Conservation (phyloP, 495 filamentous ascomycete genomes). For the Podospora didyma region DNA sequence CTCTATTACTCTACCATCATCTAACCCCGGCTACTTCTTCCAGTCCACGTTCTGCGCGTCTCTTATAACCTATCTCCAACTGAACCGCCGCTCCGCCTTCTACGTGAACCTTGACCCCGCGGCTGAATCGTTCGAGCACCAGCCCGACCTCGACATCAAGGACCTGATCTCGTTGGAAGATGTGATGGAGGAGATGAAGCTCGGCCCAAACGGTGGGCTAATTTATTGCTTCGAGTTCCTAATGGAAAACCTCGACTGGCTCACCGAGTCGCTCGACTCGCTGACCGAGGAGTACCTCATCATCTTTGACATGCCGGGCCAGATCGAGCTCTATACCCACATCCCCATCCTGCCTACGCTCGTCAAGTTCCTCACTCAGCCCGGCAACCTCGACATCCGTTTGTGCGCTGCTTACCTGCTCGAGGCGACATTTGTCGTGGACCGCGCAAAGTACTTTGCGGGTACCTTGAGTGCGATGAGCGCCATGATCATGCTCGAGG, state of each 20-base stretch:
- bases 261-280: slow-evolving; percentile 80
- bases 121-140: slow-evolving; percentile 85
- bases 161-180: slow-evolving; percentile 94
- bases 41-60: slow-evolving; percentile 92
- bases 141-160: slow-evolving; percentile 94
- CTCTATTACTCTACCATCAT: neutral
- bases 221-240: slow-evolving; percentile 98
- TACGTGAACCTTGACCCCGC: slow-evolving; percentile 98
- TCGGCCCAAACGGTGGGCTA: slow-evolving; percentile 92
- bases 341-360: slow-evolving; percentile 88
- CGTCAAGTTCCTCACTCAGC: slow-evolving; percentile 71
- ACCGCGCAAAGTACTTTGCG: slow-evolving; percentile 94
- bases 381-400: slow-evolving; percentile 79
- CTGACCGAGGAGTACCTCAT: slow-evolving; percentile 93
- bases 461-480: slow-evolving; percentile 95
- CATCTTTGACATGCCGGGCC: slow-evolving; percentile 96
- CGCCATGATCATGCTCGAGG: slow-evolving; percentile 96
- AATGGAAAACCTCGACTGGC: slow-evolving; percentile 92
- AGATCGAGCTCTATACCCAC: slow-evolving; percentile 98
- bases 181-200: slow-evolving; percentile 94
- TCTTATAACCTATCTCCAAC: slow-evolving; percentile 85
- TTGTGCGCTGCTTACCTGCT: slow-evolving; percentile 95
- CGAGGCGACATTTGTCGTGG: slow-evolving; percentile 90
- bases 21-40: slow-evolving; percentile 3
- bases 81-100: slow-evolving; percentile 80